Evolutionary conservation across 129 eudicot species (phyloP), one percentile per base, ranked within the genome.

Genomic region (Erigeron canadensis): DNA sequence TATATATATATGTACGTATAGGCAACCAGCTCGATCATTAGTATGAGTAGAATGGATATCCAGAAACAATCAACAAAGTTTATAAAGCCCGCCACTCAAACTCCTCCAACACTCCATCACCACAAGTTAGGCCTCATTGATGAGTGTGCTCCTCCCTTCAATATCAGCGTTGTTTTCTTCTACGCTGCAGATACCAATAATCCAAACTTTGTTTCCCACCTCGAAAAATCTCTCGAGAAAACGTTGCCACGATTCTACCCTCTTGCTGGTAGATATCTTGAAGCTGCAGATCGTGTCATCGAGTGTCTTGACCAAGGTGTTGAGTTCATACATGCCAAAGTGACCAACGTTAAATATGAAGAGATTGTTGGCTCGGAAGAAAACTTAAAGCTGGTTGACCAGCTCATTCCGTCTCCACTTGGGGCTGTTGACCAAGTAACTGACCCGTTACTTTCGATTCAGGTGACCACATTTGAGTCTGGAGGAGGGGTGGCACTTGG

Each of bases 241-340:
- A 8, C 40, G 5, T 22, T 78, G 15, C 46, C 69, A 8, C 21
- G 43, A 45, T 78, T 71, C 23, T 80, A 80, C 65, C 84, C 81
- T 16, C 56, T 75, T 10, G 80, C 69, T 5, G 84, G 84, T 8
- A 63, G 77, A 28, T 75, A 71, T 2, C 45, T 22, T 0, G 39
- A 41, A 3, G 40, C n/a, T n/a, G n/a, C 21, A 45, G 23, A 2
- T 13, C 72, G n/a, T 5, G 7, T 43, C 21, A 34, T 80, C 12
- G 73, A 70, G 39, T 81, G 81, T 21, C 75, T 48, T 37, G 81
- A 81, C 21, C 37, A 58, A 50, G 85, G 85, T 6, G 79, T 42
- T 22, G 74, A 70, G n/a, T 71, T 70, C 28, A 11, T 71, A 4
- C 10, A 28, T 10, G 75, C 75, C 23, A 64, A 47, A 21, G 34